A percentile compares a stretch with the other conserved stretches of the same genome.
Conservation (phyloP, 306 rosid species). For the Quercus suber region DNA sequence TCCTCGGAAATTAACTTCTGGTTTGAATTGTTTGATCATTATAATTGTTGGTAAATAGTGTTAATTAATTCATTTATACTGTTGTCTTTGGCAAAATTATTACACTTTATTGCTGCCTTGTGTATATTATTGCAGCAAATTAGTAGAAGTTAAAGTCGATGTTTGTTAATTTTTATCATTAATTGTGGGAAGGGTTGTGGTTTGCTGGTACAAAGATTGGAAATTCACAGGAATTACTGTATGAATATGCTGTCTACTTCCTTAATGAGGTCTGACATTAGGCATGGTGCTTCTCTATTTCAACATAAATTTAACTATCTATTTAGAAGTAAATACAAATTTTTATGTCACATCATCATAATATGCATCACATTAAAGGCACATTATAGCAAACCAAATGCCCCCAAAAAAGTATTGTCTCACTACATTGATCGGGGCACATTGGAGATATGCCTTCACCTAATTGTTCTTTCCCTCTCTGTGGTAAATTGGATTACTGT, state of each 20-base stretch:
- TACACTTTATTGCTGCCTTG: slow-evolving; percentile 10
- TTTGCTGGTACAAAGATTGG: slow-evolving; percentile 90
- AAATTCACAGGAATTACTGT: slow-evolving; percentile 75
- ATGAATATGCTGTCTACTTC: slow-evolving; percentile 77
- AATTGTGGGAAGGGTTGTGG: slow-evolving; percentile 63
- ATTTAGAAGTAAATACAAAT: slow-evolving; percentile 11
- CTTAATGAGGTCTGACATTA: slow-evolving; percentile 67
- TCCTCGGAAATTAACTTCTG: no score
- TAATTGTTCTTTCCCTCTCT: slow-evolving; percentile 79
- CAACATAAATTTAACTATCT: slow-evolving; percentile 12
- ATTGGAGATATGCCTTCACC: slow-evolving; percentile 89
- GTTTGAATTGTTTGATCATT: no score
- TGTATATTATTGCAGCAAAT: slow-evolving; percentile 1
- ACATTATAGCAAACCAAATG: fast-evolving
- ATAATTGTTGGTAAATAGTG: neutral
- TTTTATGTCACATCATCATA: neutral
- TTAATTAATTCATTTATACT: neutral
- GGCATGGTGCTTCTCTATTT: slow-evolving; percentile 15
- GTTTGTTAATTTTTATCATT: neutral
- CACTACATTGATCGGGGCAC: slow-evolving; percentile 84
- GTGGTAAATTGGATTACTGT: slow-evolving; percentile 51
- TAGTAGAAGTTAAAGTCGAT: slow-evolving; percentile 11
- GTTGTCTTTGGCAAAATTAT: neutral
- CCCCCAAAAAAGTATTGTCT: slow-evolving; percentile 71
- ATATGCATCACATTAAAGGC: no score